phyloP scores from a whole-genome alignment of 805 yeast genomes.

The Metschnikowia corniflorae region DNA sequence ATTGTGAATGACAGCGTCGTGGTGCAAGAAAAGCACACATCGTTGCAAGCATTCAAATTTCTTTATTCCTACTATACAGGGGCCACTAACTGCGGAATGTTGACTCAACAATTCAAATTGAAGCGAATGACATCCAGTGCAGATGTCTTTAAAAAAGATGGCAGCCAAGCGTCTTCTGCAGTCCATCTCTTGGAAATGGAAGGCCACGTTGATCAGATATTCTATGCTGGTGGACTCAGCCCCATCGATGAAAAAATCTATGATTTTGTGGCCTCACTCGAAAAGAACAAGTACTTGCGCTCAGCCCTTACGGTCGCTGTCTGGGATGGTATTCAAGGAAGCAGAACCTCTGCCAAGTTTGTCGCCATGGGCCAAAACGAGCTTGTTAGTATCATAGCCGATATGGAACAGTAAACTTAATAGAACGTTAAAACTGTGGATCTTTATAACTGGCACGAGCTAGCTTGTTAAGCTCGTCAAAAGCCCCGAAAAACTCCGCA shows the following conservation, averaged over 20 bases:
- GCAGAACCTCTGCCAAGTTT: slow-evolving; percentile 56
- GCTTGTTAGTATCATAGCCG: slow-evolving; percentile 49
- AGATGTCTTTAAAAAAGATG: slow-evolving; percentile 5
- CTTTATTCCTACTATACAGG: slow-evolving; percentile 38
- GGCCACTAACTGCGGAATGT: slow-evolving; percentile 14
- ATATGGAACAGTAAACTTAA: slow-evolving; percentile 2
- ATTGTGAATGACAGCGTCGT: slow-evolving; percentile 65
- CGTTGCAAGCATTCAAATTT: slow-evolving; percentile 54
- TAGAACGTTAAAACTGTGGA: slow-evolving; percentile 26
- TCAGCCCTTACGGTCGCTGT: slow-evolving; percentile 57
- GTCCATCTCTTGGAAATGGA: slow-evolving; percentile 8
- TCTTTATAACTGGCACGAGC: slow-evolving; percentile 53
- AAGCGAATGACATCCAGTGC: slow-evolving; percentile 17
- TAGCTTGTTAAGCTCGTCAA: slow-evolving; percentile 53
- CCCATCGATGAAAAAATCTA: slow-evolving; percentile 68
- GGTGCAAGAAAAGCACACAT: slow-evolving; percentile 62
- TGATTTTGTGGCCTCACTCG: slow-evolving; percentile 47
- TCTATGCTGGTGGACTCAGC: slow-evolving; percentile 63
- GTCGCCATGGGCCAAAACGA: slow-evolving; percentile 70
- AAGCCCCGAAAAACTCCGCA: slow-evolving; percentile 37
- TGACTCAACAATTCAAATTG: slow-evolving; percentile 26
- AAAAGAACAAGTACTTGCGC: slow-evolving; percentile 33
- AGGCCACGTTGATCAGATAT: slow-evolving; percentile 15
- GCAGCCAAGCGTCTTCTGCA: slow-evolving; percentile 1
- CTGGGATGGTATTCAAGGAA: slow-evolving; percentile 39